Evolutionary conservation across 2,329 filamentous ascomycete genomes (phyloP), one percentile per base, ranked within the genome.

Genomic region (Fonsecaea pedrosoi): DNA sequence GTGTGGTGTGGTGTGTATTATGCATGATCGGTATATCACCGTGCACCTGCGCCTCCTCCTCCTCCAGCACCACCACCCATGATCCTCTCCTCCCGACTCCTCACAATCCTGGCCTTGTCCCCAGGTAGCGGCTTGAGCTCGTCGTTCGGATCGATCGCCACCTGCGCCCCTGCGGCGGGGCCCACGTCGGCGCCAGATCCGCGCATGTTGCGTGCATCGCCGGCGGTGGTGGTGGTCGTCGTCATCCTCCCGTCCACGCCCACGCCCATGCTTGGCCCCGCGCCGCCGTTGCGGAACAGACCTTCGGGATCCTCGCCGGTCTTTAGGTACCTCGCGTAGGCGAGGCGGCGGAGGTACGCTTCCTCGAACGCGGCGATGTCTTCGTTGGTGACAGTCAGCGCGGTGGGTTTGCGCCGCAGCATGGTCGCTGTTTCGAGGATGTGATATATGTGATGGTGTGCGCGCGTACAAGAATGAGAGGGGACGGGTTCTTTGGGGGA

Each of bases 361-460:
- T 84, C 80, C 74, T 83, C 81, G 65, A 83, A 82, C n/a, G 78
- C 72, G 15, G 77, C 73, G 32, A 84, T 74, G 69, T 84, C 82
- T 74, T 83, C 82, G 3, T 78, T 75, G 0, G 82, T 83, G 25
- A 84, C 76, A 53, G 81, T 79, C 54, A 84, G 80, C n/a, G 81
- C 80, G 25, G 82, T 84, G 34, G 82, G 82, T 69, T 82, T 82
- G 67, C 82, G 81, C 68, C 82, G 82, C 65, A 84, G 80, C 82
- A 84, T 84, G 54, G 42, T n/a, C 38, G 53, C 25, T 25, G 25
- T 2, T 21, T 40, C 30, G 30, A 32, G 48, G 48, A 38, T 15
- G 21, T 32, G 38, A 38, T 40, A 6, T 42, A n/a, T 42, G 2
- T 59, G 21, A 38, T 10, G 35, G 54, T 5, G 48, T 15, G n/a